phyloP scores from a whole-genome alignment of 2,329 filamentous ascomycete species.

The Herpotrichia juniperi region DNA sequence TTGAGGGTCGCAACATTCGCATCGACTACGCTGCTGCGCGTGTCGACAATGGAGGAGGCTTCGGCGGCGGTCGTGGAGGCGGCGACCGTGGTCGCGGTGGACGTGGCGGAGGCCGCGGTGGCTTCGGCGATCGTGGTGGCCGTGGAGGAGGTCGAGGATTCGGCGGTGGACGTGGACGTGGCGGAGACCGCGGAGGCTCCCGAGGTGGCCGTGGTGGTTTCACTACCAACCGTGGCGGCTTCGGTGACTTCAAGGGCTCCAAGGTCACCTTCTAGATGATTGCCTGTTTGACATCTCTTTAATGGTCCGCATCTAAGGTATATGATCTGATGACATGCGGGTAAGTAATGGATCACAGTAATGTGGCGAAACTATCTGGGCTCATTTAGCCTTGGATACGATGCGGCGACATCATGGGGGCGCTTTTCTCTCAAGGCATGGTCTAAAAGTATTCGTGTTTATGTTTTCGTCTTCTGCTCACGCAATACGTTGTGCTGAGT shows the following conservation, averaged over 20 bases:
- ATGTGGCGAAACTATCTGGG: constrained; percentile 3
- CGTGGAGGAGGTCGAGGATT: constrained; percentile 55
- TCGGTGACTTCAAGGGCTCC: constrained; percentile 75
- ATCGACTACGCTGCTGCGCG: constrained; percentile 81
- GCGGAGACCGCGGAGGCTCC: constrained; percentile 49
- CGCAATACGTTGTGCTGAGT: not conserved
- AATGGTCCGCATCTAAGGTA: constrained; percentile 1
- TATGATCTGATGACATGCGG: not conserved
- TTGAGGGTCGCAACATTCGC: constrained; percentile 76
- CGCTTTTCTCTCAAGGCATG: not conserved
- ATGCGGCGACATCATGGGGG: not conserved
- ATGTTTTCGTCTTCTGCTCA: not conserved
- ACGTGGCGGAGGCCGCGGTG: constrained; percentile 53
- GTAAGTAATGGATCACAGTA: constrained; percentile 5
- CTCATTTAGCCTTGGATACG: constrained; percentile 1
- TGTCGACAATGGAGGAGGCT: constrained; percentile 59
- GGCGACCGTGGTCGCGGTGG: constrained; percentile 61
- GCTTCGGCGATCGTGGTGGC: constrained; percentile 49
- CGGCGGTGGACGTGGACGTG: constrained; percentile 56
- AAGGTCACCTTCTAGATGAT: constrained; percentile 71
- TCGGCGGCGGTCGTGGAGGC: constrained; percentile 58
- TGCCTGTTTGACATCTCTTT: not conserved
- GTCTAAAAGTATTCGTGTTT: constrained; percentile 4
- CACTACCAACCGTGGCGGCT: constrained; percentile 59
- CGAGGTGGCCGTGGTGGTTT: constrained; percentile 54